Base-by-base conservation (phyloP, 2,329 filamentous ascomycete genomes). In the Aspergillus nomiae region DNA sequence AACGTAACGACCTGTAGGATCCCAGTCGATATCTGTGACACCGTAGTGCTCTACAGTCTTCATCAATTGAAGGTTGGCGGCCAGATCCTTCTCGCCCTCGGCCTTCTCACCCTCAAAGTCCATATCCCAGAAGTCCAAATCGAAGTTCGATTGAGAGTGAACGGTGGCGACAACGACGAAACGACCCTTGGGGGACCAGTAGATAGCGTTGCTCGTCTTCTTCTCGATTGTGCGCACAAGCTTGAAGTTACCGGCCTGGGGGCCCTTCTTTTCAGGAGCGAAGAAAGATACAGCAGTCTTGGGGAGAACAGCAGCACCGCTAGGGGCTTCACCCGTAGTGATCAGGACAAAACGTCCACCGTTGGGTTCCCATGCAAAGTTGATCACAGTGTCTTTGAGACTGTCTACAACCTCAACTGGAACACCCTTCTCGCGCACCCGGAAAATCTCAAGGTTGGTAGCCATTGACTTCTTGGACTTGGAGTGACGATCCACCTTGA, bases 141-240 rank as follows among this genome's bases (percentile, higher is more conserved):
- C 95, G 68, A 92, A 96, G 81, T 90, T 94, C 80, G 97, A 92
- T 76, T 93, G 90, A 73, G 94, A 97, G 80, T 92, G 89, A 59
- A 99, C 92, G 12, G 95, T 96, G 59, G 93, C 95, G 60, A 99
- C 89, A 54, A 98, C 90, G 43, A 98, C 94, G 74, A 99, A 99
- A 56, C 95, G 90, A 59, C 95, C 95, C 78, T 90, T 92, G 28
- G 95, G 95, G 24, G 93, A 96, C 95, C 95, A 99, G 88, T 98
- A 98, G 75, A 99, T 99, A 69, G 92, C 94, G 76, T 99, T 99
- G 87, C 91, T 97, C 82, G 96, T 98, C 89, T 98, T 98, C 89
- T 98, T 98, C 73, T 99, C 95, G 61, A 97, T 85, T 10, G 94
- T 98, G 67, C 93, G 89, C 70, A 98, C 89, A 77, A 96, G 92